A percentile compares a stretch with the other conserved stretches of the same genome.
Conservation (phyloP, 108 stramenopile species). For the Nitzschia putrida region DNA sequence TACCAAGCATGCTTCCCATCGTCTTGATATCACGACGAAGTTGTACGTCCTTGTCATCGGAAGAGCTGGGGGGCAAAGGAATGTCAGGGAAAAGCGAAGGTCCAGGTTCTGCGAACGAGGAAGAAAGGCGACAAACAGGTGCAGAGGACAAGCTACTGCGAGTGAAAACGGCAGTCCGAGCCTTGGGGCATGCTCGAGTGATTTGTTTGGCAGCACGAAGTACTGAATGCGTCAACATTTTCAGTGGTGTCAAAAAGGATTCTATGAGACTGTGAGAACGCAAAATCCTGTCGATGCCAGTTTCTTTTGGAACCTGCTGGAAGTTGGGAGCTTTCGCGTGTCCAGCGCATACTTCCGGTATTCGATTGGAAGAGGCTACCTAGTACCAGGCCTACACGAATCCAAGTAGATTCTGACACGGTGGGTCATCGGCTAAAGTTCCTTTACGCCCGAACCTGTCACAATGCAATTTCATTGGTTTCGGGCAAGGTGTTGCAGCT, state of each 20-base stretch:
- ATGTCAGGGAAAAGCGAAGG: conserved; percentile 12
- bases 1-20: conserved; percentile 78
- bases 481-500: no score
- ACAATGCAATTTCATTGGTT: no score
- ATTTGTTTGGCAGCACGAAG: neutral
- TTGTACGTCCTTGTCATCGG: conserved; percentile 37
- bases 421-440: no score
- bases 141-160: neutral
- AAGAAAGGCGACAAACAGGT: neutral
- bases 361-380: no score
- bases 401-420: no score
- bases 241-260: conserved; percentile 1
- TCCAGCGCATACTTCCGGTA: no score
- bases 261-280: no score
- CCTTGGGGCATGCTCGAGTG: neutral
- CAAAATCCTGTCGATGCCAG: no score
- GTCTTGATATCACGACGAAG: conserved; percentile 76
- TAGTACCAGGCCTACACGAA: no score
- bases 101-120: conserved; percentile 9
- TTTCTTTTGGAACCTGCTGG: no score
- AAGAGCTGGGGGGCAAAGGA: conserved; percentile 16
- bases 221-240: neutral
- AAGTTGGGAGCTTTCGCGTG: no score
- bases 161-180: neutral
- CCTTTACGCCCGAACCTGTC: no score